Evolutionary conservation across 1,284 basidiomycete species (phyloP).

Genomic region (Rhodotorula sp.): DNA sequence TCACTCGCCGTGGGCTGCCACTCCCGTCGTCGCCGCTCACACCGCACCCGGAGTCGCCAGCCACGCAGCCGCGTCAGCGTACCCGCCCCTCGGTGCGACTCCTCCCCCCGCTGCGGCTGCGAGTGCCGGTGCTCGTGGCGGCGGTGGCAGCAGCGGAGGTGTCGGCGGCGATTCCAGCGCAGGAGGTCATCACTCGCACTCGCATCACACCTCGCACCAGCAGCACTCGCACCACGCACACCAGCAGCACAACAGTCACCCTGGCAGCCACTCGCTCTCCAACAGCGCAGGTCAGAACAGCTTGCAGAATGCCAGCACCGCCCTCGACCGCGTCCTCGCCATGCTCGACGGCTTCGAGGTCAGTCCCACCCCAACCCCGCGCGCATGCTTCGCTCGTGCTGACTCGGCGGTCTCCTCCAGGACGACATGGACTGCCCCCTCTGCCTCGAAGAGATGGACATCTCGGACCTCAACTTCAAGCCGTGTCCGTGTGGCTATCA

Average conservation of each 20-base stretch:
- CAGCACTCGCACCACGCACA: not conserved
- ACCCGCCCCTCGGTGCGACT: conserved; percentile 1
- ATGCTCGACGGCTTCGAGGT: conserved; percentile 42
- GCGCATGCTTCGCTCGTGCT: not conserved
- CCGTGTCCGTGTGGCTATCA: conserved; percentile 99
- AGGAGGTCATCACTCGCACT: not conserved
- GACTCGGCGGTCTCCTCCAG: conserved; percentile 46
- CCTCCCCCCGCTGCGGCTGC: not conserved
- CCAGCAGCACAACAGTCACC: not conserved
- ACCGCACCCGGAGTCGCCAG: not conserved
- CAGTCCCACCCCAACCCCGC: not conserved
- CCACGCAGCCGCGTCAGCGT: not conserved
- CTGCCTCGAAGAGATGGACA: conserved; percentile 98
- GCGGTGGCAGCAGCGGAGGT: not conserved
- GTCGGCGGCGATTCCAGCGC: not conserved
- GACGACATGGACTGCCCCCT: conserved; percentile 98
- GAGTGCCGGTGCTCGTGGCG: not conserved
- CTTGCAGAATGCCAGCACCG: conserved; percentile 26
- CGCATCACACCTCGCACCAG: not conserved
- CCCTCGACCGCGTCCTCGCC: conserved; percentile 37
- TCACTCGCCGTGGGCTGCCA: conserved; percentile 7
- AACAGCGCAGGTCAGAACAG: conserved; percentile 2
- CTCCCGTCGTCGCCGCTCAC: not conserved
- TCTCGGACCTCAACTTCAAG: conserved; percentile 98
- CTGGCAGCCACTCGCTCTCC: not conserved